Evolutionary conservation across 2,329 filamentous ascomycete genomes (phyloP), one percentile per base, ranked within the genome.

Genomic region (Fusarium miscanthi): DNA sequence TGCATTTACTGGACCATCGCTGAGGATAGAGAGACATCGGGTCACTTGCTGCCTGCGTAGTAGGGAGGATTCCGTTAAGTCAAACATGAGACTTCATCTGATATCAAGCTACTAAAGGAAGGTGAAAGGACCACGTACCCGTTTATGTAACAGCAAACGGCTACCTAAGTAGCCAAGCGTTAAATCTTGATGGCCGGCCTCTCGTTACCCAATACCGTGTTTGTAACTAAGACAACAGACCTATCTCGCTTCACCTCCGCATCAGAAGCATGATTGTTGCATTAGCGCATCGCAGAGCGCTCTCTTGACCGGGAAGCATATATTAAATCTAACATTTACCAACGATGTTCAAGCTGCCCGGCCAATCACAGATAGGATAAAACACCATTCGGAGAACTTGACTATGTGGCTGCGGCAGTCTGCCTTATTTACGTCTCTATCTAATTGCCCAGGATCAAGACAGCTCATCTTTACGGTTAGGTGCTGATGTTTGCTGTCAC

Each of bases 281-380:
- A n/a, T 13, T 27, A 11, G 23, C 8, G 19, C 10, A 57, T 27
- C 4, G 14, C 17, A 11, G 7, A 12, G 11, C 7, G 23, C 31
- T 27, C 33, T 11, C n/a, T 52, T 4, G 8, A 16, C 10, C 30
- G 21, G 19, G 14, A 27, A 27, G 33, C 3, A 17, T 52, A 11
- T 25, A 38, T n/a, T 35, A 19, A 17, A 27, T 33, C 14, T 13
- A 12, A 4, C 5, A 21, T 27, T 27, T 19, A 16, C 23, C 31
- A 21, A 8, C 5, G 5, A 9, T 8, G 17, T 17, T 38, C 23
- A 21, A 1, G 1, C 21, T 27, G 1, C 0, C 7, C 19, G 5
- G 13, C 19, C 31, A 57, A 27, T 48, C 8, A 12, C 4, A 38
- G 7, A 10, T 8, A 40, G 8, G 17, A 14, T 6, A 52, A 12